These are phyloP conservation scores for Goniomonas avonlea DNA, from an alignment of 78 protist species.

Conservation along the genomic window DNA sequence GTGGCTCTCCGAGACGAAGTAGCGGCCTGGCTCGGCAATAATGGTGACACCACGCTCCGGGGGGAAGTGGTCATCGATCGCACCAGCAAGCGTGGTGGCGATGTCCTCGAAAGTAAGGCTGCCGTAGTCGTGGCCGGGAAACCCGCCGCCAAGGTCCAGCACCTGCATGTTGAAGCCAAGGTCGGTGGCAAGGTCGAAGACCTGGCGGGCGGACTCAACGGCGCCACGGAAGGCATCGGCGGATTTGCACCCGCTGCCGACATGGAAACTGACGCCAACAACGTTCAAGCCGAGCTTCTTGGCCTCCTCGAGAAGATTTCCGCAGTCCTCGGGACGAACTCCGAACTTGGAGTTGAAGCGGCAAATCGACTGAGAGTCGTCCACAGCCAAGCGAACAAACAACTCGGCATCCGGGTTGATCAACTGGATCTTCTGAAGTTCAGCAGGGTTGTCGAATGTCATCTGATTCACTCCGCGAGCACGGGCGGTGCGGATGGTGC, in stretches of 20 bases:
- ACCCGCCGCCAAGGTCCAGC: constrained; percentile 96
- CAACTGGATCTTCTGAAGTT: constrained; percentile 37
- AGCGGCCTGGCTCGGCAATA: constrained; percentile 96
- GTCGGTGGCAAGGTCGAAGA: neutral
- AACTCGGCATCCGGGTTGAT: constrained; percentile 15
- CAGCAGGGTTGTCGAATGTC: constrained; percentile 33
- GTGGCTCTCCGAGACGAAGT: constrained; percentile 55
- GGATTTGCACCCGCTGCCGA: constrained; percentile 27
- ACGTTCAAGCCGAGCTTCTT: constrained; percentile 1
- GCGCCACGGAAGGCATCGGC: constrained; percentile 18
- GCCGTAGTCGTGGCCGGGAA: constrained; percentile 69
- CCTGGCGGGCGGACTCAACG: constrained; percentile 29
- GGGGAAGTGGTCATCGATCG: constrained; percentile 69
- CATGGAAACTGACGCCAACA: constrained; percentile 47
- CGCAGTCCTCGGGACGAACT: constrained; percentile 10
- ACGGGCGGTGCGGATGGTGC: constrained; percentile 28
- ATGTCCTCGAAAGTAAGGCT: constrained; percentile 58
- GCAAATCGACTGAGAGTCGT: constrained; percentile 38
- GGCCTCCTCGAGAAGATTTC: constrained; percentile 8
- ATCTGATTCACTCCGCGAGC: neutral
- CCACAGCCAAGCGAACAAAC: constrained; percentile 35
- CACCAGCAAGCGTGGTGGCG: constrained; percentile 39
- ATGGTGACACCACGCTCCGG: constrained; percentile 48
- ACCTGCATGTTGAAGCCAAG: constrained; percentile 46
- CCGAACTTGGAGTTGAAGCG: constrained; percentile 35